A percentile compares a stretch with the other conserved stretches of the same genome.
Conservation (phyloP, 306 rosid species). For the Biancaea sappan region DNA sequence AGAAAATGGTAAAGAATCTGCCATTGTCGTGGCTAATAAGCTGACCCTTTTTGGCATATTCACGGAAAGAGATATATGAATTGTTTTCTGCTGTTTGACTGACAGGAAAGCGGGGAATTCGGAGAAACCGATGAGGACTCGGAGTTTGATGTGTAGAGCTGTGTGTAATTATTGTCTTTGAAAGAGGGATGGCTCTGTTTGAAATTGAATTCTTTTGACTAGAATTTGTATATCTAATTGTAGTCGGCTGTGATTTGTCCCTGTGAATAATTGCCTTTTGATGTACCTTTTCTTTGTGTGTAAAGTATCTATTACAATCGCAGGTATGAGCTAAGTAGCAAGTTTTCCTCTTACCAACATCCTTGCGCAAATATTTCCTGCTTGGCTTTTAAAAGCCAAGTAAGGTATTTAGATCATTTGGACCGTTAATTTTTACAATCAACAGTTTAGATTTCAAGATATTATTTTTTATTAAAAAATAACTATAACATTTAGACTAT, state of each 20-base stretch:
- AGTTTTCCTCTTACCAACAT: not conserved
- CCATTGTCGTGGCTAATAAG: constrained; percentile 21
- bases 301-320: constrained; percentile 34
- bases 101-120: constrained; percentile 77
- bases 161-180: constrained; percentile 21
- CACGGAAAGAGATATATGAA: not conserved
- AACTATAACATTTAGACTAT: too few relatives aligned
- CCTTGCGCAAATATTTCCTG: too few relatives aligned
- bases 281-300: constrained; percentile 31
- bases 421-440: too few relatives aligned
- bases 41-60: constrained; percentile 12
- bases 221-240: constrained; percentile 45
- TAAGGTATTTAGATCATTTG: too few relatives aligned
- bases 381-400: too few relatives aligned
- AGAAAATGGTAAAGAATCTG: constrained; percentile 60
- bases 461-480: too few relatives aligned
- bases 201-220: constrained; percentile 24
- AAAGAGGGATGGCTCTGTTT: constrained; percentile 18
- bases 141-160: constrained; percentile 50
- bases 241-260: constrained; percentile 24
- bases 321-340: constrained; percentile 11
- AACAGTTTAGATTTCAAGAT: too few relatives aligned
- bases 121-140: constrained; percentile 64
- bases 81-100: constrained; percentile 39
- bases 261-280: constrained; percentile 34